These are phyloP conservation scores for Hericium rajendrae DNA, from an alignment of 768 basidiomycete species.

Conservation along the genomic window DNA sequence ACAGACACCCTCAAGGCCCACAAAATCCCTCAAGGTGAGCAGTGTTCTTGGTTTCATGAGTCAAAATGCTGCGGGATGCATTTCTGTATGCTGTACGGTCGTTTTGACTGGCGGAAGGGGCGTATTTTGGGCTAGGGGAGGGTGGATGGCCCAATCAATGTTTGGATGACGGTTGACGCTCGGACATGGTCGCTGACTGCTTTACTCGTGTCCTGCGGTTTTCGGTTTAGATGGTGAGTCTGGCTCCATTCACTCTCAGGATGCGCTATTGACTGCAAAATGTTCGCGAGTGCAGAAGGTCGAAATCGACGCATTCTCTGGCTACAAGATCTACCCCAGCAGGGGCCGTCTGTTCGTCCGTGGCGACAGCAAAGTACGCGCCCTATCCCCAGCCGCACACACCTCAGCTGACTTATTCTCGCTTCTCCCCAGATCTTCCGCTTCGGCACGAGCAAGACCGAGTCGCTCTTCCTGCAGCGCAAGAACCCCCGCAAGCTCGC, in stretches of 20 bases:
- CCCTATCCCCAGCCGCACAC: no score
- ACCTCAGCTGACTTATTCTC: background rate
- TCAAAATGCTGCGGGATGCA: constrained; percentile 8
- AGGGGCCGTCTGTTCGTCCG: constrained; percentile 95
- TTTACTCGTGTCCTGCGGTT: constrained; percentile 2
- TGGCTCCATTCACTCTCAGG: background rate
- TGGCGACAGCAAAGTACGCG: constrained; percentile 85
- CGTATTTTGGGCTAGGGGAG: constrained; percentile 9
- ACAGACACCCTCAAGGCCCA: constrained; percentile 15
- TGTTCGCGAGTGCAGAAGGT: constrained; percentile 59
- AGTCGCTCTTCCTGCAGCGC: constrained; percentile 96
- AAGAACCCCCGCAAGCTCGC: constrained; percentile 99
- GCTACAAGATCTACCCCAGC: constrained; percentile 94
- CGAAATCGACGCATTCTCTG: constrained; percentile 98
- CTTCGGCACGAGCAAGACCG: constrained; percentile 85
- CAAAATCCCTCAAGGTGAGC: constrained; percentile 53
- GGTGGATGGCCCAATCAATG: constrained; percentile 15
- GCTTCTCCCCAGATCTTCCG: constrained; percentile 69
- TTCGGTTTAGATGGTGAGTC: constrained; percentile 18
- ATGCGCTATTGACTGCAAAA: constrained; percentile 16
- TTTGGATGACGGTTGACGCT: constrained; percentile 10
- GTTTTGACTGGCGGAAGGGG: constrained; percentile 2
- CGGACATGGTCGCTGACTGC: constrained; percentile 5
- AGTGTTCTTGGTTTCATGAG: constrained; percentile 20
- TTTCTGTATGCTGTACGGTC: constrained; percentile 1